A percentile compares a stretch with the other conserved stretches of the same genome.
Evolutionary conservation across 257 asterid species (phyloP).

Genomic region (Solanum megistacrolobum): DNA sequence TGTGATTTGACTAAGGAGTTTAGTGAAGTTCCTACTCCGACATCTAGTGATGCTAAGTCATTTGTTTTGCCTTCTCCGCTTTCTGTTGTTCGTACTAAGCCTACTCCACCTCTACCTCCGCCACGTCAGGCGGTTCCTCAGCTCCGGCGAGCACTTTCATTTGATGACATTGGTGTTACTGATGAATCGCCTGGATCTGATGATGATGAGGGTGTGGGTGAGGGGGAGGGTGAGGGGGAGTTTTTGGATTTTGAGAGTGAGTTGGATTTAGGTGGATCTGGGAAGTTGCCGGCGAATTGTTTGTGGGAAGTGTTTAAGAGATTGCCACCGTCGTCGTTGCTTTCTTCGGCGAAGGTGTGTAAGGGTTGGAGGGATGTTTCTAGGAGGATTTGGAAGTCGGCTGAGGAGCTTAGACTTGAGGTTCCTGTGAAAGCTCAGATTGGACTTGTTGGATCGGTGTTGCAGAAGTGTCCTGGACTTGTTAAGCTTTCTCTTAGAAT

Average conservation of each 20-base stretch:
- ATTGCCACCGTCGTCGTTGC: conserved; percentile 61
- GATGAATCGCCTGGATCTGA: conserved; percentile 25
- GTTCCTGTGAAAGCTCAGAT: conserved; percentile 72
- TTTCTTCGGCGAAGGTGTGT: conserved; percentile 74
- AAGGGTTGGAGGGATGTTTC: conserved; percentile 77
- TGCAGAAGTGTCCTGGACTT: conserved; percentile 81
- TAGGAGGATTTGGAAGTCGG: conserved; percentile 67
- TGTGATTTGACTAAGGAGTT: conserved; percentile 19
- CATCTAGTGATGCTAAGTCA: conserved; percentile 18
- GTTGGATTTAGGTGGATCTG: conserved; percentile 34
- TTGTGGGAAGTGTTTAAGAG: conserved; percentile 86
- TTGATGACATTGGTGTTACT: conserved; percentile 47
- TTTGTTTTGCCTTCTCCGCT: conserved; percentile 17
- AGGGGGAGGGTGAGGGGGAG: background rate
- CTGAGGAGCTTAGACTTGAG: conserved; percentile 79
- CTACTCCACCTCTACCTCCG: background rate
- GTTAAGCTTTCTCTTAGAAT: conserved; percentile 57
- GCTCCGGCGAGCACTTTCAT: conserved; percentile 63
- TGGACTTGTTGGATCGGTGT: conserved; percentile 75
- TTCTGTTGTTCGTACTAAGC: conserved; percentile 17
- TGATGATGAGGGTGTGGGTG: background rate
- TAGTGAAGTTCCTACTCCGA: background rate
- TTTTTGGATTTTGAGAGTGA: conserved; percentile 10
- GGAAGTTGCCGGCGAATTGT: conserved; percentile 46
- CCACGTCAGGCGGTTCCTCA: conserved; percentile 12